Evolutionary conservation across 352 stramenopile genomes (phyloP), one percentile per base, ranked within the genome.

Genomic region (Phytopythium litorale): DNA sequence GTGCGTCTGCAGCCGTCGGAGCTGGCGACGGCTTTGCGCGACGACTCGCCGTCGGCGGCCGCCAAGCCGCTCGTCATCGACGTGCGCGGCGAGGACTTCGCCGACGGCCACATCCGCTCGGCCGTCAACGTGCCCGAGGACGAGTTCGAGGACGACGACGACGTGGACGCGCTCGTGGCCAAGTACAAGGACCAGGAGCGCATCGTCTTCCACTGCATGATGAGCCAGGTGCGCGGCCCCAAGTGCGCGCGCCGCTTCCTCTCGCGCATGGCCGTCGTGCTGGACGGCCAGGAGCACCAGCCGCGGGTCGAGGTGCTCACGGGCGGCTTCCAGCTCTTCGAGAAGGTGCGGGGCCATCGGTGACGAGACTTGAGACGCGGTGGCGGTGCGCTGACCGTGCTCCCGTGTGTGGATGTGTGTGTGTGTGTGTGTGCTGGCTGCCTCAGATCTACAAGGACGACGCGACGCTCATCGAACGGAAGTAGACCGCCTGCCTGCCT

Each of bases 161-260:
- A 88, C n/a, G 81, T 96, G 30, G 84, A 96, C 64, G 76, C 75
- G 46, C 67, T 96, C 32, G 81, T 96, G 53, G 43, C 68, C 23
- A 78, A 77, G 49, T 89, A 84, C 69, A 79, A 88, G 66, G 62
- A 84, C 58, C 70, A 85, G 55, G 67, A 82, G 35, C 57, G 72
- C 52, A 75, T 96, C 67, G 79, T 96, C 28, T 94, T 96, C 63
- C 87, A 96, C 70, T 96, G 87, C 74, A 94, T 94, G 83, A 75
- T 96, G 72, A 96, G 84, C 40, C 87, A 95, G 66, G 72, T 95
- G 48, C 87, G 87, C 40, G 87, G 84, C 2, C 87, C 87, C 19
- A 83, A 75, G n/a, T 95, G 87, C 57, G 87, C 87, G 43, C 78
- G 81, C 48, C 82, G 87, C 32, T 93, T 95, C 58, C 74, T 84